Evolutionary conservation across 805 yeast species (phyloP).

Genomic region (Candida insectorum): DNA sequence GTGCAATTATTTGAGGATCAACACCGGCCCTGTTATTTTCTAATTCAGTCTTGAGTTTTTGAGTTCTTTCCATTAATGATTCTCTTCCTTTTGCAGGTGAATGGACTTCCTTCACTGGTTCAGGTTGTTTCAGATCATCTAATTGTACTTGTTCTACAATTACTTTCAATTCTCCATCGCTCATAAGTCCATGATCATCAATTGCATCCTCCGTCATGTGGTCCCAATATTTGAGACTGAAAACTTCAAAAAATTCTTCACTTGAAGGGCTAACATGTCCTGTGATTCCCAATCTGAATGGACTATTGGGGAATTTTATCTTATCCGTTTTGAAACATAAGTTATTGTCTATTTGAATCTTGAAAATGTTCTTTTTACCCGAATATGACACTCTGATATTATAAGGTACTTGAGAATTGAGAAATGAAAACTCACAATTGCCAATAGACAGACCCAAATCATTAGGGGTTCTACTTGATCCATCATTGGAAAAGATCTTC

Average conservation of each 20-base stretch:
- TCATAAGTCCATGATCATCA: constrained; percentile 51
- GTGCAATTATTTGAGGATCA: neutral
- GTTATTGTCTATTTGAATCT: constrained; percentile 70
- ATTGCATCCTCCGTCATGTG: constrained; percentile 52
- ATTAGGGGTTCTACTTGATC: constrained; percentile 34
- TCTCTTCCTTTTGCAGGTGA: constrained; percentile 25
- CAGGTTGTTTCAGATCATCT: neutral
- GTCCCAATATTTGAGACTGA: constrained; percentile 55
- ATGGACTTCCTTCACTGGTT: constrained; percentile 3
- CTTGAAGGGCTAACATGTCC: constrained; percentile 34
- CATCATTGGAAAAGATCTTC: constrained; percentile 61
- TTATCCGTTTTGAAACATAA: constrained; percentile 65
- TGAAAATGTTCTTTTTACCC: constrained; percentile 40
- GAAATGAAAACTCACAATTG: constrained; percentile 55
- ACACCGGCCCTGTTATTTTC: neutral
- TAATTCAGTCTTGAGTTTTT: constrained; percentile 17
- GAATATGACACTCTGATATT: constrained; percentile 65
- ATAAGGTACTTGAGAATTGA: constrained; percentile 67
- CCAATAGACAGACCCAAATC: constrained; percentile 42
- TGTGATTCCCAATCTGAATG: constrained; percentile 51
- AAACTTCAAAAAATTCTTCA: constrained; percentile 60
- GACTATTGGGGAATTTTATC: constrained; percentile 41
- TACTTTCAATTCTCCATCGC: constrained; percentile 42
- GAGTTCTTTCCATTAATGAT: constrained; percentile 36
- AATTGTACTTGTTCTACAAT: neutral